phyloP scores from a whole-genome alignment of 179 eudicot species.

The Monotropa hypopitys region DNA sequence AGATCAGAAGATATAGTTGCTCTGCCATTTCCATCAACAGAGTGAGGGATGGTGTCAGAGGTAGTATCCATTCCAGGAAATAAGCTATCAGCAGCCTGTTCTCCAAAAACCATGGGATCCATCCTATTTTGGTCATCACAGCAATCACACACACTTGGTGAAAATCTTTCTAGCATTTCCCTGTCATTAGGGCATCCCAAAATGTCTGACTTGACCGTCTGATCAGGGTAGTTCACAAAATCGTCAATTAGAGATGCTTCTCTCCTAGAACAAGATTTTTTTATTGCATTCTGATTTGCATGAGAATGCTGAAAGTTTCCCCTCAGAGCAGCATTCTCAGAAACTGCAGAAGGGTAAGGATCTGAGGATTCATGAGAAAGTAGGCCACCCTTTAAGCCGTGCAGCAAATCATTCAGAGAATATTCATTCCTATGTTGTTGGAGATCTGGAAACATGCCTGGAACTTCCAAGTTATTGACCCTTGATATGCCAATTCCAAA shows the following conservation, averaged over 20 bases:
- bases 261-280: slow-evolving; percentile 19
- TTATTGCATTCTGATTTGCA: slow-evolving; percentile 12
- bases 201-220: slow-evolving; percentile 19
- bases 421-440: slow-evolving; percentile 11
- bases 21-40: slow-evolving; percentile 16
- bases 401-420: slow-evolving; percentile 28
- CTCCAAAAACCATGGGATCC: slow-evolving; percentile 29
- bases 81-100: slow-evolving; percentile 18
- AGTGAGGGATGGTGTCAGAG: slow-evolving; percentile 15
- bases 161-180: slow-evolving; percentile 13
- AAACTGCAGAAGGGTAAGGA: neutral
- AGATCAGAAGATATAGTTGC: slow-evolving; percentile 20
- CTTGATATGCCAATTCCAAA: neutral
- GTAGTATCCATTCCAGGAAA: slow-evolving; percentile 18
- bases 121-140: slow-evolving; percentile 19
- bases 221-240: slow-evolving; percentile 17
- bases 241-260: slow-evolving; percentile 30
- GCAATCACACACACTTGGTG: slow-evolving; percentile 9
- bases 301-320: slow-evolving; percentile 9
- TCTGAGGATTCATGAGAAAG: slow-evolving; percentile 16
- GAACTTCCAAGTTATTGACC: neutral
- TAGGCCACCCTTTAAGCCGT: slow-evolving; percentile 29
- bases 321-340: neutral
- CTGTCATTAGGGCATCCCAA: slow-evolving; percentile 15
- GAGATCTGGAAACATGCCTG: slow-evolving; percentile 3